These are phyloP conservation scores for Sporothrix pallida DNA, from an alignment of 2,329 filamentous ascomycete species.

Conservation along the genomic window DNA sequence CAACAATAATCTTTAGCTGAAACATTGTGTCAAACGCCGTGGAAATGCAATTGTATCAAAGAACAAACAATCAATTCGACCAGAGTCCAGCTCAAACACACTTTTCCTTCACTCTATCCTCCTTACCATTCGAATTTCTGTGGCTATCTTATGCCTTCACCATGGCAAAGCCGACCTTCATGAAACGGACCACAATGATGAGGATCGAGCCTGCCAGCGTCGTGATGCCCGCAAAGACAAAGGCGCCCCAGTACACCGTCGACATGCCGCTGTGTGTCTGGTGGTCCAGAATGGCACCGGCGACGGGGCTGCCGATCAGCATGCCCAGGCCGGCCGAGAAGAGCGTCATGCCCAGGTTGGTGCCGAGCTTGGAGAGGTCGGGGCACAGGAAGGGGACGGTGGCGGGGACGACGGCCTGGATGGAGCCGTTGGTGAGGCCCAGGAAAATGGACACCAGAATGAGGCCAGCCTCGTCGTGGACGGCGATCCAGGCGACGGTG, in stretches of 20 bases:
- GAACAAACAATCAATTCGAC: background rate
- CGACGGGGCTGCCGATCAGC: slow-evolving; percentile 58
- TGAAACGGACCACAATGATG: slow-evolving; percentile 22
- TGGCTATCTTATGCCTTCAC: slow-evolving; percentile 33
- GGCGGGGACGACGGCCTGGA: slow-evolving; percentile 50
- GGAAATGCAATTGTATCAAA: slow-evolving; percentile 11
- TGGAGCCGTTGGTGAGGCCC: slow-evolving; percentile 44
- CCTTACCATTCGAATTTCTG: too few species aligned
- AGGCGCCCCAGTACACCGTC: slow-evolving; percentile 27
- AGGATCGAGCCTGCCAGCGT: slow-evolving; percentile 19
- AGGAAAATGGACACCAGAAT: slow-evolving; percentile 46
- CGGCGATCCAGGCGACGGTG: slow-evolving; percentile 40
- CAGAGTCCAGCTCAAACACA: background rate
- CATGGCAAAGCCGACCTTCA: slow-evolving; percentile 30
- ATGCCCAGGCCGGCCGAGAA: slow-evolving; percentile 53
- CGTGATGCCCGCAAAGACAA: slow-evolving; percentile 31
- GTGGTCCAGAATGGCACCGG: slow-evolving; percentile 51
- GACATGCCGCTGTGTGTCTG: slow-evolving; percentile 6
- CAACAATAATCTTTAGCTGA: background rate
- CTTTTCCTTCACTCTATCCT: background rate
- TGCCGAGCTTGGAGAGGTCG: slow-evolving; percentile 48
- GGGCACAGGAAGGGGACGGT: slow-evolving; percentile 47
- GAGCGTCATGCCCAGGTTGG: slow-evolving; percentile 52
- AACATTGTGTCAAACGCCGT: background rate
- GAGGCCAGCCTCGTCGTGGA: slow-evolving; percentile 41